Evolutionary conservation across 169 alveolate genomes (phyloP), one percentile per base, ranked within the genome.

Genomic region (Plasmodium inui): DNA sequence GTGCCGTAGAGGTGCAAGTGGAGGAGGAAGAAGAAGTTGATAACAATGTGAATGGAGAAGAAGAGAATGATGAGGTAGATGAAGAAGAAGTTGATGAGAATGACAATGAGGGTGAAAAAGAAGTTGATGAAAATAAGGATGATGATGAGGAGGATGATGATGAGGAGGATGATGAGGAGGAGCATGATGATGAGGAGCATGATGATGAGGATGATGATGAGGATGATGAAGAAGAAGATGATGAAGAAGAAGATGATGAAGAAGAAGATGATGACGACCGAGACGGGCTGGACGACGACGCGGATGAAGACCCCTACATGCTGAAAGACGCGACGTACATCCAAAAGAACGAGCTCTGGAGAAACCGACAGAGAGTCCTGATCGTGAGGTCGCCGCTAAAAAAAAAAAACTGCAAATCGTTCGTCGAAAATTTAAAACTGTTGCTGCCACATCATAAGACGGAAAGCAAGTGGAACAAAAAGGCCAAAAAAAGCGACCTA

Each of bases 391-490:
- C 99, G 28, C 97, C 99, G 46, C 99, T 99, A 67, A 98, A 98
- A 19, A 96, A 99, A 30, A 97, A 97, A 73, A 96, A 98, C 89
- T 98, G 98, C 71, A 95, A 99, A 83, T 99, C 98, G 89, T 96
- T 99, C 76, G 95, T 99, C 92, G 98, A 97, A 46, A 99, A 99
- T 94, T 84, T 99, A 37, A 96, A 98, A 88, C 96, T 97, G 91
- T 96, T 99, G 81, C 96, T 99, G 41, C 99, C 99, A 26, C 99
- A 99, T 96, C 99, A 98, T 93, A 99, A 89, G 73, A 46, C 74
- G 84, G 96, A 97, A 97, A 79, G 97, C 30, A 98, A 98, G 80
- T 96, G 98, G 98, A 98, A 97, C 72, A 97, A 96, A 93, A 98
- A 97, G 86, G 97, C 95, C 72, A 96, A 97, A 57, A 95, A 97